phyloP scores from a whole-genome alignment of 2,329 filamentous ascomycete genomes.

The Xenoacremonium recifei region DNA sequence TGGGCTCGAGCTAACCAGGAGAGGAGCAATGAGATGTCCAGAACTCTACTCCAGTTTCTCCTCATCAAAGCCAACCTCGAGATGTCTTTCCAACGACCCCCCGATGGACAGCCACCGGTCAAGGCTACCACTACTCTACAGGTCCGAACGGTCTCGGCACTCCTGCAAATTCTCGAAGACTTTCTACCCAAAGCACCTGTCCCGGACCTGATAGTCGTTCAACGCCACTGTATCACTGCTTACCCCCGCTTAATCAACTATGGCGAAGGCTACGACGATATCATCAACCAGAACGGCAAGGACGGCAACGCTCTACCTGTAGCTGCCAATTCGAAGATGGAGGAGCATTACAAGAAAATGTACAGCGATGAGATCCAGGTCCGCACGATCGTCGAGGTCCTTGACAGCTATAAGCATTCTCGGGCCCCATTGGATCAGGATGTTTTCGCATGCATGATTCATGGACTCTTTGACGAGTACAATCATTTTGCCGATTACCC shows the following conservation, averaged over 20 bases:
- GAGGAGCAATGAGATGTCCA: slow-evolving; percentile 64
- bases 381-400: slow-evolving; percentile 77
- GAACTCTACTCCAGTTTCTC: slow-evolving; percentile 75
- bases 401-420: slow-evolving; percentile 87
- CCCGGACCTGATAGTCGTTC: slow-evolving; percentile 73
- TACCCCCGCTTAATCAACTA: slow-evolving; percentile 97
- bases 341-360: slow-evolving; percentile 97
- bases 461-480: slow-evolving; percentile 96
- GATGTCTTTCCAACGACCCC: slow-evolving; percentile 66
- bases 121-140: slow-evolving; percentile 72
- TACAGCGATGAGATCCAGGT: slow-evolving; percentile 89
- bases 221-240: slow-evolving; percentile 84
- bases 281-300: slow-evolving; percentile 82
- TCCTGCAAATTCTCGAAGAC: slow-evolving; percentile 78
- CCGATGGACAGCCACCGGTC: slow-evolving; percentile 55
- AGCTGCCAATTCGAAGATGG: slow-evolving; percentile 86
- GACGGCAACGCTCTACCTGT: slow-evolving; percentile 78
- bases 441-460: slow-evolving; percentile 97
- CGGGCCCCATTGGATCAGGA: slow-evolving; percentile 84
- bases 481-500: slow-evolving; percentile 94
- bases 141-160: slow-evolving; percentile 78
- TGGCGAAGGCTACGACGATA: slow-evolving; percentile 85
- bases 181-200: slow-evolving; percentile 58
- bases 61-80: slow-evolving; percentile 83
- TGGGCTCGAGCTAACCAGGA: slow-evolving; percentile 76